Base-by-base conservation (phyloP, 164 flowering plant species). In the Kalanchoe fedtschenkoi region DNA sequence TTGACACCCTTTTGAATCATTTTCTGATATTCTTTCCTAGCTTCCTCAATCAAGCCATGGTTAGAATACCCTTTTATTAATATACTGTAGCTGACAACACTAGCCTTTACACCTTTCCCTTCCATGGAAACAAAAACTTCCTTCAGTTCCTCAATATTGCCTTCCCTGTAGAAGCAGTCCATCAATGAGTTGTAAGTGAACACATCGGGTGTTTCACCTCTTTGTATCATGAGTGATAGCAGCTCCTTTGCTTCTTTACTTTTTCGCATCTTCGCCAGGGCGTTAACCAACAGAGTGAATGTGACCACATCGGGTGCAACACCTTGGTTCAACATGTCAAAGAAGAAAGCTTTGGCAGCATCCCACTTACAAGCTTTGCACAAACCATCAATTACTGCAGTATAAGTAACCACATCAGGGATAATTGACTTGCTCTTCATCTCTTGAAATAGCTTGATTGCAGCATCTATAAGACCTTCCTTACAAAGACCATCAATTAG, bases 401-500 rank as follows among this genome's bases (percentile, higher is more conserved):
- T 76, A 70, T 74, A 84, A 6, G 59, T 47, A 57, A 71, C 54
- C 42, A 78, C 79, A 72, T 78, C 69, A 0, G 84, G 81, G 15
- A 34, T 60, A 44, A 81, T 62, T 2, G 78, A 71, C 30, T 8
- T 53, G 17, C 30, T 43, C 62, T 66, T 66, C 84, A 81, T 83
- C 33, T 75, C 78, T 35, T 28, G 28, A 24, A 81, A 70, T 14
- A 81, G 38, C 41, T 79, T 65, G 29, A 30, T 61, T 0, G 76
- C 85, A 56, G 76, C 63, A 2, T 74, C 74, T 15, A 77, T 51
- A 57, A 63, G 46, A 16, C 81, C 76, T 17, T 68, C 75, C 59
- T 77, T 81, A 66, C 77, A 77, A 53, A 83, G 75, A 38, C 78
- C 66, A 65, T 76, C 76, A 35, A 80, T 75, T 16, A 82, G 51